phyloP scores from a whole-genome alignment of 106 monocot genomes.

The Dactylorhiza incarnata region DNA sequence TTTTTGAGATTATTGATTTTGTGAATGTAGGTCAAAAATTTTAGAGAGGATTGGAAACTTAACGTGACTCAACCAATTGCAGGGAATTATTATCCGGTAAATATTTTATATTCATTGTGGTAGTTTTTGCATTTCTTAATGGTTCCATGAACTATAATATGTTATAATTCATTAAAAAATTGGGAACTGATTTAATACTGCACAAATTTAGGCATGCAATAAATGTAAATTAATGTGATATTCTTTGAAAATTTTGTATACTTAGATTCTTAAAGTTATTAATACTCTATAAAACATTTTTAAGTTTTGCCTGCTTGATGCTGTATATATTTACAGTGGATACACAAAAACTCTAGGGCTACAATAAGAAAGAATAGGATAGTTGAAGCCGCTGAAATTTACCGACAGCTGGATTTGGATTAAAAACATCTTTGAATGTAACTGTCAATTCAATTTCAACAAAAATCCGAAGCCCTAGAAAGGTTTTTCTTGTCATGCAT shows the following conservation, averaged over 20 bases:
- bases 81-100: slow-evolving; percentile 92
- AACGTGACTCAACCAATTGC: slow-evolving; percentile 73
- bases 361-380: too few relatives aligned
- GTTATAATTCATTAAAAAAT: background rate
- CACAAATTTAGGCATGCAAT: background rate
- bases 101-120: background rate
- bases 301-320: background rate
- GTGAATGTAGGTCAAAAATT: slow-evolving; percentile 48
- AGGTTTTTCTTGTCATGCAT: too few relatives aligned
- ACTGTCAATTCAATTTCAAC: too few relatives aligned
- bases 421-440: too few relatives aligned
- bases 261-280: background rate
- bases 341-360: background rate
- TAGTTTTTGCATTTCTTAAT: background rate
- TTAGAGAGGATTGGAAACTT: slow-evolving; percentile 75
- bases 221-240: background rate
- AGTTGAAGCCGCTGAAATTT: too few relatives aligned
- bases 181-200: background rate
- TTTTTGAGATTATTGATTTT: background rate
- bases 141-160: background rate
- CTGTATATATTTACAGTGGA: background rate
- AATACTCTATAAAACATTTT: background rate
- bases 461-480: too few relatives aligned
- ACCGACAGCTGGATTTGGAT: too few relatives aligned
- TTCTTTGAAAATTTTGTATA: background rate